Evolutionary conservation across 1,139 yeast genomes (phyloP), one percentile per base, ranked within the genome.

Genomic region (Blastobotrys buckinghamii): DNA sequence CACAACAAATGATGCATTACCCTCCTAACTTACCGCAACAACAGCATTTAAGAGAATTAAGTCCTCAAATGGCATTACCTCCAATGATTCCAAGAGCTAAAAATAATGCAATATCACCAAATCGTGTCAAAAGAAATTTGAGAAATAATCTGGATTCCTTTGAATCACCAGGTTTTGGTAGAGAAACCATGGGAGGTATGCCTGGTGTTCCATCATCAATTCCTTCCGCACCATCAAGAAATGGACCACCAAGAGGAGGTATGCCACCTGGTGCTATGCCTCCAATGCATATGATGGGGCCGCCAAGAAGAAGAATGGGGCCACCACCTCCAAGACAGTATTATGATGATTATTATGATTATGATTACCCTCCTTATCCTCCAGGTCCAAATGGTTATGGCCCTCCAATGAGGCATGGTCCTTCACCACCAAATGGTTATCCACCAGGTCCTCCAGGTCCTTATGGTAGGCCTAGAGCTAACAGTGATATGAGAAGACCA

Each of bases 161-260:
- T 39, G 59, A 55, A 39, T 53, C 57, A 12, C 56, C 59, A 1
- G 49, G 39, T 30, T 55, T 56, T 47, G 59, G 59, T 1, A 45
- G 57, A 7, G 55, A 55, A 10, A 27, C 16, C 7, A 19, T 33
- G 40, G 30, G 30, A 4, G 22, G 19, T 19, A 35, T 32, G 22
- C 15, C 37, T 4, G 20, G 34, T 12, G 44, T 35, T 13, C 42
- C 42, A 8, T 7, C 24, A 22, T 7, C 24, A 22, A n/a, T n/a
- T n/a, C 24, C 24, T 5, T 22, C 24, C 4, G 6, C 4, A 22
- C 7, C 24, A 15, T 32, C 35, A 32, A 32, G 35, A 7, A 15
- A 4, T 22, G 24, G 24, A 5, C 24, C 24, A 22, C 24, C 24
- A 22, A 22, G 24, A 22, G 32, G 33, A 6, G 44, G 44, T 3